Evolutionary conservation across 345 rosid genomes (phyloP), one percentile per base, ranked within the genome.

Genomic region (Atalantia buxifolia): DNA sequence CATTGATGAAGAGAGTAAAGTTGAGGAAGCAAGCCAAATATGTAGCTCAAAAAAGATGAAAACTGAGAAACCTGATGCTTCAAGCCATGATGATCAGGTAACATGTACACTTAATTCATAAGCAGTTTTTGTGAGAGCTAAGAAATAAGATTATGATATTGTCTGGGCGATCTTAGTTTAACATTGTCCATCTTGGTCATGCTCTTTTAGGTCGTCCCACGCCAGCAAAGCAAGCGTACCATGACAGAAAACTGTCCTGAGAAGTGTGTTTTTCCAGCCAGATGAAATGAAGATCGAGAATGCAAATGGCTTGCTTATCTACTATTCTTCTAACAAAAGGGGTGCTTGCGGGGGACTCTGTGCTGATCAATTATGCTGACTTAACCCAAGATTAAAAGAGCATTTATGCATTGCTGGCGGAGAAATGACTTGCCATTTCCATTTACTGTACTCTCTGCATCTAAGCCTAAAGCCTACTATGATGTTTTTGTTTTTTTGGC

Each of bases 41-140:
- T 65, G 89, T 81, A 68, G 81, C 77, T 79, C 88, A 35, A 86
- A 85, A 59, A 87, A 85, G 86, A 77, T 82, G 79, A 90, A 82
- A 72, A 72, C 76, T 50, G 60, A 25, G 64, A 72, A 40, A 33
- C 22, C 27, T 28, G 77, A 74, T 40, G 71, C 81, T 72, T 71
- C 87, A 64, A 75, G 67, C 25, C 70, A 73, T 57, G 91, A 88
- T 71, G 91, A 88, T 71, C 88, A 88, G 90, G 89, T 87, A 70
- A 80, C 30, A 13, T 31, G 1, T 35, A 14, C 31, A 53, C 30
- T 31, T 66, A 28, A 56, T 61, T 5, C 13, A 19, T 64, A 30
- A 45, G 53, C 40, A 38, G 21, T 63, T 55, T 2, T 75, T 14
- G 19, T 28, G 12, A 66, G 28, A 63, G 71, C 36, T 42, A 31